Base-by-base conservation (phyloP, 495 filamentous ascomycete genomes). In the Aspergillus cavernicola region DNA sequence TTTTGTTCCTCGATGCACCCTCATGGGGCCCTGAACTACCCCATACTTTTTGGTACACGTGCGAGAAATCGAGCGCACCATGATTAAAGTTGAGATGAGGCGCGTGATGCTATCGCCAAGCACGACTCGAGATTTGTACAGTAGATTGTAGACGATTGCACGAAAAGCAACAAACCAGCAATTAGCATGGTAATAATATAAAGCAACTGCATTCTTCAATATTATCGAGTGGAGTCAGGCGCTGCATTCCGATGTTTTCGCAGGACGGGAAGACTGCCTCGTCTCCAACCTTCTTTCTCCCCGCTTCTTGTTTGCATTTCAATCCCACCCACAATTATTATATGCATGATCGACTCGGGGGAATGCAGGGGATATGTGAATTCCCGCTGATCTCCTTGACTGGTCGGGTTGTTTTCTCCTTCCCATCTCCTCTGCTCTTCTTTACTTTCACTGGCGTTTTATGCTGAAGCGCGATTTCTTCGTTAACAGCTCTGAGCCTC, bases 401-500 rank as follows among this genome's bases (percentile, higher is more conserved):
- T 61, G 51, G 51, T 46, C 52, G 20, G 22, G 50, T 42, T 26
- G 32, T 26, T 29, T 32, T 29, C 44, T 46, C 39, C 15, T 45
- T 40, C 38, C 13, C 13, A 15, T 24, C 11, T 20, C 41, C 7
- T 29, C 29, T 26, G 13, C 23, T 53, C 32, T 32, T 12, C 24
- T 19, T 20, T 40, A 3, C 33, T 29, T 35, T 9, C n/a, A 6
- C 9, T 28, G 6, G 16, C 8, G n/a, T 18, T 9, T 26, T 44
- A 11, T 23, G 44, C n/a, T 36, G n/a, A 29, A 28, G 29, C n/a
- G 6, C 44, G 26, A 23, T 42, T 41, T 32, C 15, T 40, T 44
- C 31, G 48, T 52, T 31, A 52, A 44, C 52, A 38, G 43, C 31
- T 40, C 41, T 44, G 41, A 42, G 36, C 37, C 19, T 55, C 53